Evolutionary conservation across 2,329 filamentous ascomycete species (phyloP).

Genomic region (Rosellinia necatrix): DNA sequence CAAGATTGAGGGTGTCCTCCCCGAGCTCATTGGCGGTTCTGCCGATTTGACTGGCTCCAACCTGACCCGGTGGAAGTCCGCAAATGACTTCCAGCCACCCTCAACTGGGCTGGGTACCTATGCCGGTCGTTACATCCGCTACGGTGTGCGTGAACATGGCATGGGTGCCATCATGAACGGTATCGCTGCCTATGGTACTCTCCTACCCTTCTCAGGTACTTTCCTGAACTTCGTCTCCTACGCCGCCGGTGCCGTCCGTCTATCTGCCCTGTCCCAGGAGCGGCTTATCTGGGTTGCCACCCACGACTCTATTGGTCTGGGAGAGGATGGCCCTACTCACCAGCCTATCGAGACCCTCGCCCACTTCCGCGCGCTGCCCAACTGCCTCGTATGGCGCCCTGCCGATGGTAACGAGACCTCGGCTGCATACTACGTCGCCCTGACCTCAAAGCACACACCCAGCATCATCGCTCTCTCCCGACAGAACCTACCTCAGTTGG

Average conservation of each 20-base stretch:
- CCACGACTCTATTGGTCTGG: slow-evolving; percentile 98
- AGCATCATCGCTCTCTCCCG: slow-evolving; percentile 93
- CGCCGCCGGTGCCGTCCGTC: slow-evolving; percentile 90
- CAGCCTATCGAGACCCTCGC: slow-evolving; percentile 98
- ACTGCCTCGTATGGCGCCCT: slow-evolving; percentile 99
- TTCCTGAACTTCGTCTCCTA: slow-evolving; percentile 99
- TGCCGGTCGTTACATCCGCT: slow-evolving; percentile 88
- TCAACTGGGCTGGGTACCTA: slow-evolving; percentile 85
- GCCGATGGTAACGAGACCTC: slow-evolving; percentile 98
- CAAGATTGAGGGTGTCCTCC: slow-evolving; percentile 81
- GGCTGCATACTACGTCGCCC: slow-evolving; percentile 93
- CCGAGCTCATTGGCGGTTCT: slow-evolving; percentile 93
- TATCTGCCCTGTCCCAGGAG: slow-evolving; percentile 88
- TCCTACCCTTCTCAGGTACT: slow-evolving; percentile 92
- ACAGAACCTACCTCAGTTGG: slow-evolving; percentile 97
- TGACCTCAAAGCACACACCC: slow-evolving; percentile 88
- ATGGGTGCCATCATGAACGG: slow-evolving; percentile 97
- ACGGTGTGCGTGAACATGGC: slow-evolving; percentile 88
- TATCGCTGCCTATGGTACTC: slow-evolving; percentile 90
- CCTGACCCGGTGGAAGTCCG: slow-evolving; percentile 97
- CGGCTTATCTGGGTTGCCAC: slow-evolving; percentile 95
- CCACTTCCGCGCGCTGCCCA: slow-evolving; percentile 97
- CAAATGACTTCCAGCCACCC: slow-evolving; percentile 95
- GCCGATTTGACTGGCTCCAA: slow-evolving; percentile 98
- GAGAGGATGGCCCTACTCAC: slow-evolving; percentile 97